Evolutionary conservation across 139 green algal species (phyloP), one percentile per base, ranked within the genome.

Genomic region (Tetraselmis chui): DNA sequence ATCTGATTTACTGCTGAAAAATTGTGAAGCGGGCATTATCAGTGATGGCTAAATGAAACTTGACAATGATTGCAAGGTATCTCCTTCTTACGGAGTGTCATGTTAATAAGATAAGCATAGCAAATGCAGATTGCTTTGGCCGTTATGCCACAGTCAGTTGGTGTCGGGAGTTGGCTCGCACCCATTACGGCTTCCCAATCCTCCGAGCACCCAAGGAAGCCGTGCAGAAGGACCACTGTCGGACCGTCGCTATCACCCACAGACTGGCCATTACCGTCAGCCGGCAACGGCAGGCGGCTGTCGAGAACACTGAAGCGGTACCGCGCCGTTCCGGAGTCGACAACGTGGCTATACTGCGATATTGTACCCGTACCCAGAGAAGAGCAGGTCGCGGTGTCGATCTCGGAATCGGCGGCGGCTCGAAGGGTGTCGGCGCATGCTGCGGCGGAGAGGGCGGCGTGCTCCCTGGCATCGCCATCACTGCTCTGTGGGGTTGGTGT

Each of bases 151-250:
- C n/a, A n/a, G n/a, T n/a, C n/a, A n/a, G n/a, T n/a, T n/a, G n/a
- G n/a, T n/a, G n/a, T 67, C 11, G 45, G 45, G 45, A 67, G 45
- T 5, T 67, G 5, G 45, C 5, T 67, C 45, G 83, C 86, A 1
- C 32, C 30, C 87, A 93, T 91, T 5, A 94, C 29, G 0, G 93
- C 89, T 75, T 45, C 26, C 94, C 94, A 98, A 78, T 98, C 94
- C 1, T 82, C 32, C 5, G 79, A 31, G 24, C 28, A 58, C 0
- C 94, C 94, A 59, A 98, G 81, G 86, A 97, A 97, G 67, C 95
- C 95, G 83, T 97, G 95, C 32, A 98, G 88, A 29, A 98, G 88
- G 25, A 97, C 31, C 18, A 95, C 28, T 0, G 88, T 31, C 2
- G 78, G 79, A 24, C 28, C 5, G 28, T 28, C 77, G 75, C 75